Percentiles rank a stretch among this genome's conserved stretches.
These are phyloP conservation scores for Eucalyptus marginata DNA, from an alignment of 345 rosid species.

Conservation along the genomic window DNA sequence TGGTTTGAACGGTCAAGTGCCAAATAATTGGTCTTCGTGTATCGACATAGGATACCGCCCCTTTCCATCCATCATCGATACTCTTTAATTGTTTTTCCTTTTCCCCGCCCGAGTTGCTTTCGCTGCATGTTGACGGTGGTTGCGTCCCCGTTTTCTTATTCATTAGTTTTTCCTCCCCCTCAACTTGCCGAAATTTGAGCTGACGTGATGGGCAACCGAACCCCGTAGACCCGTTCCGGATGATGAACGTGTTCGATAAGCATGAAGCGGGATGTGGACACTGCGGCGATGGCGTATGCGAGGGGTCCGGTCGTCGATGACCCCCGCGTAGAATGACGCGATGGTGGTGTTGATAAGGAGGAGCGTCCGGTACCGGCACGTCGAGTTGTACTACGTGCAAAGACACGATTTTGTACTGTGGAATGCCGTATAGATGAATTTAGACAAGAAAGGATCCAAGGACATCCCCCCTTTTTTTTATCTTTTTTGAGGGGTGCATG, in stretches of 20 bases:
- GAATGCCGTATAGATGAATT: background rate
- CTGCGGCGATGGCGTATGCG: background rate
- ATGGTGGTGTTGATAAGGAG: background rate
- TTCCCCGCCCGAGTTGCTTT: background rate
- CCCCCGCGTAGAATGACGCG: background rate
- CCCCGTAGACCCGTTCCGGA: background rate
- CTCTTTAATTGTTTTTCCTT: background rate
- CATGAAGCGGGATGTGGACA: background rate
- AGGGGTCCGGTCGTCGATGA: background rate
- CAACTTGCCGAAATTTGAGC: background rate
- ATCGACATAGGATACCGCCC: background rate
- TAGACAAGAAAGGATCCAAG: too few species aligned
- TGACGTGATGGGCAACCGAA: background rate
- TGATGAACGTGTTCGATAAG: background rate
- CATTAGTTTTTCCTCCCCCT: background rate
- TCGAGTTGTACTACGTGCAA: fast-evolving
- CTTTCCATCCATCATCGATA: background rate
- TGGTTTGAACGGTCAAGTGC: slow-evolving; percentile 4
- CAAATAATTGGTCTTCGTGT: background rate
- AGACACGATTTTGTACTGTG: background rate
- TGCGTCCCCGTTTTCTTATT: background rate
- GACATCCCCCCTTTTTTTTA: background rate
- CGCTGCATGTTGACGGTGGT: background rate
- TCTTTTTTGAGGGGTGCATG: fast-evolving
- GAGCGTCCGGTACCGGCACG: background rate